Conservation (phyloP, 2,329 filamentous ascomycete species). For the Chrysoporthe cubensis region DNA sequence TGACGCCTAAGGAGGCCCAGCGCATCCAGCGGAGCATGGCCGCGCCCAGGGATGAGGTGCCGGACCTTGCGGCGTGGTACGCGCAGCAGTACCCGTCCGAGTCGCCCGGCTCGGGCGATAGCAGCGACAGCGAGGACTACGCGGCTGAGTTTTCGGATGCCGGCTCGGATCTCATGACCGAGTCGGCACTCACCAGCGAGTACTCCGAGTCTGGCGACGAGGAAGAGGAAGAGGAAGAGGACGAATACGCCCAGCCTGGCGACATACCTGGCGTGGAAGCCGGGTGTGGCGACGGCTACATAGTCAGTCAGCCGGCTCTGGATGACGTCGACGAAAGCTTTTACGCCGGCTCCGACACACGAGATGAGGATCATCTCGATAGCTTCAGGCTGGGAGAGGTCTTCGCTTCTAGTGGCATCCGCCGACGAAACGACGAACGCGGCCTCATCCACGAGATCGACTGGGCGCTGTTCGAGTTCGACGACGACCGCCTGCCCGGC, state of each 20-base stretch:
- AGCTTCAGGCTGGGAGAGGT: conserved; percentile 81
- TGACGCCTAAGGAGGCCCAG: conserved; percentile 21
- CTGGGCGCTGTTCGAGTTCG: conserved; percentile 88
- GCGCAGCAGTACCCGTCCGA: conserved; percentile 39
- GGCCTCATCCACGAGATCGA: conserved; percentile 88
- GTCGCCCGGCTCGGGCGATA: conserved; percentile 42
- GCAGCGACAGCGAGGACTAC: conserved; percentile 55
- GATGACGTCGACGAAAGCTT: conserved; percentile 85
- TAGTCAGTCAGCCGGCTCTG: conserved; percentile 88
- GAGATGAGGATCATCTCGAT: conserved; percentile 81
- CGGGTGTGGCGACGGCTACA: conserved; percentile 75
- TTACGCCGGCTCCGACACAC: conserved; percentile 71
- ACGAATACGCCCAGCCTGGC: conserved; percentile 63
- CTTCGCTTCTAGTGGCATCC: conserved; percentile 87
- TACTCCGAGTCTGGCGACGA: conserved; percentile 50
- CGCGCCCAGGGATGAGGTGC: conserved; percentile 34
- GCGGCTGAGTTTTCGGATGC: conserved; percentile 66
- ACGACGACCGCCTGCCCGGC: conserved; percentile 69
- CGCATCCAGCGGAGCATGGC: conserved; percentile 32
- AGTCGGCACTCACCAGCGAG: conserved; percentile 57
- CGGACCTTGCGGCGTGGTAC: conserved; percentile 49
- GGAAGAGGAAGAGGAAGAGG: conserved; percentile 49
- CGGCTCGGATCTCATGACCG: conserved; percentile 58
- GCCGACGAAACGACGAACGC: conserved; percentile 70
- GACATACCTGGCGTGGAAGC: conserved; percentile 80